Evolutionary conservation across 768 basidiomycete genomes (phyloP).

Genomic region (Obba rivulosa): DNA sequence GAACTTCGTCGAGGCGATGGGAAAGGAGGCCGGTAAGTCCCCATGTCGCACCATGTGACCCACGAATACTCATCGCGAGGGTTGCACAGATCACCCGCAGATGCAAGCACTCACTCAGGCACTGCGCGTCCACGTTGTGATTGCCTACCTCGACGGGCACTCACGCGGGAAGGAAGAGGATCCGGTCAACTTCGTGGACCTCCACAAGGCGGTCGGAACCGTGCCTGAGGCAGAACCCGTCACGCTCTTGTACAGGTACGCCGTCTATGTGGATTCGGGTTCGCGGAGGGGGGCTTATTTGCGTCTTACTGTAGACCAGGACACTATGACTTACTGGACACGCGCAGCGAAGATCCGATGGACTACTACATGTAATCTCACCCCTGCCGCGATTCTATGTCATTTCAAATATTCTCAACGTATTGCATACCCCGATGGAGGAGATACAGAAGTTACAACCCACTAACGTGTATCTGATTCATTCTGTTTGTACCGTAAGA

Average conservation of each 20-base stretch:
- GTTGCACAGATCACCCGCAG: constrained; percentile 63
- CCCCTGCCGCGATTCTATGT: too few relatives aligned
- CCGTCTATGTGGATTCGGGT: constrained; percentile 1
- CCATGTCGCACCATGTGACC: background rate
- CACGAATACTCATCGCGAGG: background rate
- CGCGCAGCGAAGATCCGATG: constrained; percentile 20
- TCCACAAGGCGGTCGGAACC: constrained; percentile 43
- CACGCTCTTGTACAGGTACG: constrained; percentile 71
- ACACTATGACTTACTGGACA: constrained; percentile 75
- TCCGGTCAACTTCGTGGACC: constrained; percentile 61
- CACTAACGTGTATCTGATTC: too few relatives aligned
- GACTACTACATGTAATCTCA: background rate
- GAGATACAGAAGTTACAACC: too few relatives aligned
- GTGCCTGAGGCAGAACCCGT: constrained; percentile 37
- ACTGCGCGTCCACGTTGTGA: constrained; percentile 57
- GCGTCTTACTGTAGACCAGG: constrained; percentile 62
- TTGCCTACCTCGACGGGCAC: constrained; percentile 79
- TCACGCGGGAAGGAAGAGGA: constrained; percentile 29
- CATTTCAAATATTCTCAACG: too few relatives aligned
- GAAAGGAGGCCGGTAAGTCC: constrained; percentile 66
- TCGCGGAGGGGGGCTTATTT: constrained; percentile 2
- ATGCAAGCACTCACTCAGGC: constrained; percentile 72
- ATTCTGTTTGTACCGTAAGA: too few relatives aligned
- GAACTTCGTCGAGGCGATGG: constrained; percentile 68
- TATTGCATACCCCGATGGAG: too few relatives aligned